Evolutionary conservation across 1,284 basidiomycete species (phyloP), one percentile per base, ranked within the genome.

Genomic region (Dichomitus squalens): DNA sequence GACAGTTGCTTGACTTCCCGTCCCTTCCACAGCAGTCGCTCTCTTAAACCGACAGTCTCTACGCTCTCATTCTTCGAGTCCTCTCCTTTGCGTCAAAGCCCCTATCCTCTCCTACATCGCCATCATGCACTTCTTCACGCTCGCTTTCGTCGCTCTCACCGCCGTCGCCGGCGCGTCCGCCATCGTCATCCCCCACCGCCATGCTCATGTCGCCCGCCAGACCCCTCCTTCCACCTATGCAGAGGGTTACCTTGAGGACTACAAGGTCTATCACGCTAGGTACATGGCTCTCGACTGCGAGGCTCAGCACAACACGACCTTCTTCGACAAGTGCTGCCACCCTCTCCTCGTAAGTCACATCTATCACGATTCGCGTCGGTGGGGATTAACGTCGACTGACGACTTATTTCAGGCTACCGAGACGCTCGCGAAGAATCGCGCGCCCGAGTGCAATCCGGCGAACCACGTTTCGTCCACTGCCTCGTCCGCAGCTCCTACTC

Each of bases 321-420:
- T 91, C 79, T 91, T 88, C 70, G 76, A 84, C 53, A 66, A 71
- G 34, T 86, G 84, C 72, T 87, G 84, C 75, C 79, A 79, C 68
- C 84, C 84, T 29, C 65, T 76, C 57, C 70, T 81, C 62, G 84
- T 83, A 65, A 36, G 76, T 53, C 29, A 25, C 12, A 31, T 27
- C 12, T 18, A 36, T 36, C 16, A 16, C n/a, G 16, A 36, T 36
- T 5, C 0, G n/a, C 18, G 18, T 47, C 12, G 2, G 23, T 23
- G 18, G 25, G 12, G 20, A 25, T 27, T 43, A 23, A 43, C 41
- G 11, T 12, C 23, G 3, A 41, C 34, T 58, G n/a, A 57, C 23
- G 25, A 48, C 29, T 50, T 7, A 53, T 55, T 23, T 18, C 31
- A 80, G 80, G 74, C 80, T 34, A 79, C 69, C 49, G 75, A 87